These are phyloP conservation scores for Asterophora lycoperdoides DNA, from an alignment of 768 basidiomycete species.

Conservation along the genomic window DNA sequence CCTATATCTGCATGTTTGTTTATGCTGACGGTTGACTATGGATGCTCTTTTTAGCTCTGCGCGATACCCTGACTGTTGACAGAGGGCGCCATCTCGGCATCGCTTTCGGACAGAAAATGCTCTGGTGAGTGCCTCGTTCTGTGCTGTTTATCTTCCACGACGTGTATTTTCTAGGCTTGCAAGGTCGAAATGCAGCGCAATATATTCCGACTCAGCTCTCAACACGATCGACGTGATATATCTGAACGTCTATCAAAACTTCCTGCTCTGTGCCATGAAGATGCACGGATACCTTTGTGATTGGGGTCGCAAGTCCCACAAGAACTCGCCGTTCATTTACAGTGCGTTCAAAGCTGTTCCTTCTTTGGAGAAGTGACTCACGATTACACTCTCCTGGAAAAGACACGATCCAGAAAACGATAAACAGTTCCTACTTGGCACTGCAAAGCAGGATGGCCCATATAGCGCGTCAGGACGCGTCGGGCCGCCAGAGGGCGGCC, in stretches of 20 bases:
- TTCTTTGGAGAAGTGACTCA: not conserved
- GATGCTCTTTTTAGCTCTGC: constrained; percentile 32
- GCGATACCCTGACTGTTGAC: constrained; percentile 68
- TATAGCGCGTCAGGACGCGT: constrained; percentile 33
- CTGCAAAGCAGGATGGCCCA: constrained; percentile 43
- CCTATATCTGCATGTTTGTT: constrained; percentile 1
- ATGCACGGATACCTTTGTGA: constrained; percentile 76
- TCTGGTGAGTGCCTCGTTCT: constrained; percentile 46
- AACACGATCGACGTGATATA: constrained; percentile 62
- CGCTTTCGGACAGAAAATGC: constrained; percentile 67
- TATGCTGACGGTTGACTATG: no score
- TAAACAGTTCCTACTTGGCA: constrained; percentile 51
- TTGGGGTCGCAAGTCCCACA: constrained; percentile 46
- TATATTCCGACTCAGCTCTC: constrained; percentile 72
- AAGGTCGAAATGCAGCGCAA: constrained; percentile 70
- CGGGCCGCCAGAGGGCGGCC: constrained; percentile 37
- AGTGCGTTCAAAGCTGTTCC: constrained; percentile 34
- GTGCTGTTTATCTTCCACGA: not conserved
- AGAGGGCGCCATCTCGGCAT: constrained; percentile 60
- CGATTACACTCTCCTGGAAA: not conserved
- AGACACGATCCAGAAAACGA: constrained; percentile 63
- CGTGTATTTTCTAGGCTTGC: constrained; percentile 45
- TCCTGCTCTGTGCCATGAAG: constrained; percentile 79
- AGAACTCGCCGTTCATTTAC: constrained; percentile 47
- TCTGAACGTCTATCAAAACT: constrained; percentile 84